phyloP scores from a whole-genome alignment of 2,329 filamentous ascomycete genomes.

The Talaromyces funiculosus region DNA sequence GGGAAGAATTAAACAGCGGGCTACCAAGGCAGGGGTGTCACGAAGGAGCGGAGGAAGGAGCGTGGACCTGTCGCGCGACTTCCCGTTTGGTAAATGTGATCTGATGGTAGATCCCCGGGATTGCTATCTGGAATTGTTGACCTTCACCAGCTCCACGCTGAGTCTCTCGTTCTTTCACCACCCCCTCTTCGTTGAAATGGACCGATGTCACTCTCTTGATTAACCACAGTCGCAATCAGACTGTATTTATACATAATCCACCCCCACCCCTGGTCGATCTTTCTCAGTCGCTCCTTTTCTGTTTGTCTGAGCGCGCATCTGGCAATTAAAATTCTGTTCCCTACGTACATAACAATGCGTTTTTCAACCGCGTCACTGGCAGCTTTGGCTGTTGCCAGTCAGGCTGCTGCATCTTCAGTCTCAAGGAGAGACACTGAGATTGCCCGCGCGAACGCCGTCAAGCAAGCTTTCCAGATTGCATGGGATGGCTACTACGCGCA shows the following conservation, averaged over 20 bases:
- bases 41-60: background rate
- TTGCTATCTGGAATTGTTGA: background rate
- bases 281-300: background rate
- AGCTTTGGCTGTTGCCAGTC: conserved; percentile 21
- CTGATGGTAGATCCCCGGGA: background rate
- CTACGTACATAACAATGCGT: conserved; percentile 9
- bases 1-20: background rate
- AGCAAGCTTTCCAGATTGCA: conserved; percentile 62
- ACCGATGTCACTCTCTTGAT: conserved; percentile 8
- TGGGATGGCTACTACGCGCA: conserved; percentile 69
- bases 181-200: background rate
- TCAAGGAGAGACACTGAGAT: conserved; percentile 4
- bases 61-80: background rate
- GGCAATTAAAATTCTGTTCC: background rate
- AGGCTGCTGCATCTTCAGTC: conserved; percentile 20
- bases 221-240: background rate
- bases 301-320: background rate
- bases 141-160: background rate
- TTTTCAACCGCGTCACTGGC: conserved; percentile 8
- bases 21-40: conserved; percentile 1
- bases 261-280: background rate
- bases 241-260: background rate
- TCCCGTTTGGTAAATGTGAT: background rate
- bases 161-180: background rate
- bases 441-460: conserved; percentile 54